Base-by-base conservation (phyloP, 495 filamentous ascomycete species). In the Pseudoneurospora amorphoporcata region DNA sequence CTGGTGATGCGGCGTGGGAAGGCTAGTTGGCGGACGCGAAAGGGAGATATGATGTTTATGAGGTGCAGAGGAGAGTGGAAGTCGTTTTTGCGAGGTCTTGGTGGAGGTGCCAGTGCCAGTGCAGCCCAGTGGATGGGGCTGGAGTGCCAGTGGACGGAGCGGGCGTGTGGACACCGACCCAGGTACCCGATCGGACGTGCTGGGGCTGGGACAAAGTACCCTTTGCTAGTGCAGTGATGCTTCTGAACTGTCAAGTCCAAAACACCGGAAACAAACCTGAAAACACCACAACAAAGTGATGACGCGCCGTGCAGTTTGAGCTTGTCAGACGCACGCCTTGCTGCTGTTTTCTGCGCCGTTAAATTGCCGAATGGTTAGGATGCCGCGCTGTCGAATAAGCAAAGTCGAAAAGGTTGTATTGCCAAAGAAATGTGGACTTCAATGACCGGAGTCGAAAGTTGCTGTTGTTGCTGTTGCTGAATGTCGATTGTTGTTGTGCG, bases 11-110 rank as follows among this genome's bases (percentile, higher is more conserved):
- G 70, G 65, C 69, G 72, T 68, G 53, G 74, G 76, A 69, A 71
- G 71, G 70, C 68, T 68, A 73, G 41, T 72, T 69, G 73, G 29
- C 29, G 23, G 53, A 68, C 74, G 72, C 71, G 69, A 73, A 71
- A 69, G 42, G 71, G 77, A 65, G 71, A 74, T 74, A 74, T 73
- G 68, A 37, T 72, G 73, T 71, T 65, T 65, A 65, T 16, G 53
- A 68, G 43, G 72, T 61, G 72, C 29, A 74, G 73, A 73, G 72
- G 70, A 72, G 74, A 12, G 35, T 39, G 42, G 35, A 72, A 74
- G 71, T 77, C 75, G 76, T 81, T 80, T 81, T 80, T 79, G 72
- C 78, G 73, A 77, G 71, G 72, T 75, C 72, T 61, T 77, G 77
- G 78, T 80, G 77, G 79, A 80, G 77, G 72, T 69, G 41, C 39